Evolutionary conservation across 768 basidiomycete species (phyloP), one percentile per base, ranked within the genome.

Genomic region (Gymnopilus junonius): DNA sequence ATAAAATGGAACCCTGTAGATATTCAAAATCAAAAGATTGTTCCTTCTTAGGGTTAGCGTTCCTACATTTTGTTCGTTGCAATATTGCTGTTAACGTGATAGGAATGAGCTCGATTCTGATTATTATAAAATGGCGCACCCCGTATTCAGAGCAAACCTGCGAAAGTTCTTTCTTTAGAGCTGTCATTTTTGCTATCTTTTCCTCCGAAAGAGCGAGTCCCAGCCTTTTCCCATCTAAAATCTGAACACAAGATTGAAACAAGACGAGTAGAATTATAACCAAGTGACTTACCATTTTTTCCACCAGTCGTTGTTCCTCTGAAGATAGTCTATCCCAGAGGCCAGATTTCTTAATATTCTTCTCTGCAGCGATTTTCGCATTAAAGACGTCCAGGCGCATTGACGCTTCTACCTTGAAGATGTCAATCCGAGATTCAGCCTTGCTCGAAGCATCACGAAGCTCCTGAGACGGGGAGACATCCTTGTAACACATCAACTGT

Each of bases 361-460:
- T 84, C 70, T 90, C 82, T 0, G 92, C 92, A 4, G 83, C 82
- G 3, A 83, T 76, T 73, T 92, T 91, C 43, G 89, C 89, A 51
- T 85, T 78, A 80, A 84, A 95, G 53, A 95, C 83, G 70, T 96
- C 94, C 51, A 89, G 71, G 11, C 93, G 87, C 91, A 94, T 93
- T 11, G 88, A 89, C 1, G 84, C 80, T 70, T 94, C 91, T 58
- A 94, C 90, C 23, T 79, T 79, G 66, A 86, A 94, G 65, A 92
- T 87, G 60, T 89, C 86, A 17, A 88, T 76, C 27, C 85, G 78
- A 17, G 84, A 82, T 71, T 94, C 90, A 1, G 90, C 89, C 40
- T 84, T 83, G 59, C 86, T 92, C 4, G 91, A 88, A 1, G 92
- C 91, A 70, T 95, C 93, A 1, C 94, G 85, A 17, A 95, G 82